Evolutionary conservation across 1,284 basidiomycete species (phyloP).

Genomic region (Cerioporus squamosus): DNA sequence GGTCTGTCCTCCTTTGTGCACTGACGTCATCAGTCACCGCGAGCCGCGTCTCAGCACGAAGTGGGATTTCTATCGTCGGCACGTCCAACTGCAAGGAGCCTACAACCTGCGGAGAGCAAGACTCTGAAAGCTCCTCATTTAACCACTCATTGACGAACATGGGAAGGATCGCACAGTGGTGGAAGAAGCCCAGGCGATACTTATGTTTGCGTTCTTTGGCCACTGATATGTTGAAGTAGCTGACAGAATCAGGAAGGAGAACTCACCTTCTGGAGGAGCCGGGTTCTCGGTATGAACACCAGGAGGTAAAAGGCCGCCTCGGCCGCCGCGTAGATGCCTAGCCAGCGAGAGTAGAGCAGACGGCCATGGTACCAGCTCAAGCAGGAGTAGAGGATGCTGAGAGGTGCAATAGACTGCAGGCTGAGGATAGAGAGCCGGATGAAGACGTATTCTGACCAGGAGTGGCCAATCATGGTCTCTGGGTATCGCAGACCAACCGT

Average conservation of each 20-base stretch:
- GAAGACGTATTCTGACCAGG: conserved; percentile 54
- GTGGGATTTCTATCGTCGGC: too few relatives aligned
- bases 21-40: too few relatives aligned
- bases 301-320: conserved; percentile 55
- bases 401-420: conserved; percentile 54
- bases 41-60: too few relatives aligned
- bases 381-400: conserved; percentile 47
- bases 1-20: too few relatives aligned
- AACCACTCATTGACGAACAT: too few relatives aligned
- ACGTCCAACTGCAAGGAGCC: too few relatives aligned
- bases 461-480: conserved; percentile 38
- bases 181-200: too few relatives aligned
- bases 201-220: too few relatives aligned
- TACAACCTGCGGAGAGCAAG: too few relatives aligned
- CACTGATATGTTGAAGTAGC: too few relatives aligned
- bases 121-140: too few relatives aligned
- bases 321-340: conserved; percentile 40
- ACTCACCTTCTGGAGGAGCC: conserved; percentile 52
- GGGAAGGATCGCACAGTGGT: too few relatives aligned
- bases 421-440: conserved; percentile 51
- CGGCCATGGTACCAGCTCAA: conserved; percentile 31
- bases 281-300: conserved; percentile 52
- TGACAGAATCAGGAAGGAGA: background rate
- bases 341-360: conserved; percentile 35
- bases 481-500: background rate